Percentiles rank a stretch among this genome's conserved stretches.
Conservation (phyloP, 495 filamentous ascomycete species). For the Bacidia rubella region DNA sequence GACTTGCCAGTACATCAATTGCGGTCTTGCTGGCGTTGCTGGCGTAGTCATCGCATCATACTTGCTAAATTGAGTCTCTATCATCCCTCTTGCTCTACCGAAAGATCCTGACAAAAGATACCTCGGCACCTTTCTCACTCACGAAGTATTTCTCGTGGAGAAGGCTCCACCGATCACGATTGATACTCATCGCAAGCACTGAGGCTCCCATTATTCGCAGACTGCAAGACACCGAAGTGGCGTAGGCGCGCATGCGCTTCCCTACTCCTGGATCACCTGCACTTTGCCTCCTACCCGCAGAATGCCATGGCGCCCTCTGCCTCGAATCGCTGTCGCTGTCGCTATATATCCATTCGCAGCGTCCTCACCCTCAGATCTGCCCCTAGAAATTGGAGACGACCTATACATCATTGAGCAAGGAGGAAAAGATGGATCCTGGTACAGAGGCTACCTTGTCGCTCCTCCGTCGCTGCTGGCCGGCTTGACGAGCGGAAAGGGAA, state of each 20-base stretch:
- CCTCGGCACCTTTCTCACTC: neutral
- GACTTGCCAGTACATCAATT: neutral
- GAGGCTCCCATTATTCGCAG: neutral
- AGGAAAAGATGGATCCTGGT: constrained; percentile 77
- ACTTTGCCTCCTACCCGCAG: neutral
- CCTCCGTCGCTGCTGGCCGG: constrained; percentile 87
- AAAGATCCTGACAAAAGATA: neutral
- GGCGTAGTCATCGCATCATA: neutral
- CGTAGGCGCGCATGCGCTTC: neutral
- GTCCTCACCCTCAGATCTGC: constrained; percentile 78
- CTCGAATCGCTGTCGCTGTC: constrained; percentile 94
- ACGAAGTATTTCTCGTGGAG: neutral
- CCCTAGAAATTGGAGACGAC: constrained; percentile 93
- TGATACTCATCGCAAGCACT: neutral
- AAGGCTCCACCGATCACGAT: neutral
- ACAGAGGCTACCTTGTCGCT: constrained; percentile 85
- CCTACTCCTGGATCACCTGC: neutral
- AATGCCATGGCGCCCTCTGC: constrained; percentile 95
- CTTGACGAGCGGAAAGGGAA: constrained; percentile 79
- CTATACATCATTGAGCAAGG: constrained; percentile 96
- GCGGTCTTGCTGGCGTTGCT: constrained; percentile 9
- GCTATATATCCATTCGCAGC: constrained; percentile 86
- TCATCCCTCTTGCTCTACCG: neutral
- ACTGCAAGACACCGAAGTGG: neutral
- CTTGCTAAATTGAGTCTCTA: too few relatives aligned